These are phyloP conservation scores for Yarrowia osloensis DNA, from an alignment of 805 yeast genomes.

Conservation along the genomic window DNA sequence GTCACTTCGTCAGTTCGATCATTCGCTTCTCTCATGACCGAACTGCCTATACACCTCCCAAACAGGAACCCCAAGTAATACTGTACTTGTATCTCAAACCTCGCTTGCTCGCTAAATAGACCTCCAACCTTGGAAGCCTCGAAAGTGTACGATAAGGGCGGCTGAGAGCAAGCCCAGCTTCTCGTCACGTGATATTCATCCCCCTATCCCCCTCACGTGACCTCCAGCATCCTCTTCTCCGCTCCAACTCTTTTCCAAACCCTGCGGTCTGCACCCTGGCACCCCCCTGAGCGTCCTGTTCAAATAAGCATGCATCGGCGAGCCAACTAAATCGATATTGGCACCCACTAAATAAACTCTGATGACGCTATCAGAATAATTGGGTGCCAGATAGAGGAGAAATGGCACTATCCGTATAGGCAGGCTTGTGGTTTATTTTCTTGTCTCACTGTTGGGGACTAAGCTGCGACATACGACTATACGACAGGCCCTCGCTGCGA, in stretches of 20 bases:
- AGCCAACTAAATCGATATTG: too few species aligned
- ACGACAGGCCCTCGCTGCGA: too few species aligned
- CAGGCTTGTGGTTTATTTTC: background rate
- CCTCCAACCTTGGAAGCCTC: background rate
- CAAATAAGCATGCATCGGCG: background rate
- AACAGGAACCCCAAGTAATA: background rate
- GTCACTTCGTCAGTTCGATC: too few species aligned
- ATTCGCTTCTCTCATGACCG: background rate
- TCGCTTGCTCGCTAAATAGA: background rate
- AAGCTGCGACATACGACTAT: too few species aligned
- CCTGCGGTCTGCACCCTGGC: too few species aligned
- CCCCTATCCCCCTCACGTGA: too few species aligned
- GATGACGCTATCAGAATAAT: constrained; percentile 1
- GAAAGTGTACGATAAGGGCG: background rate
- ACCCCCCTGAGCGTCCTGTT: too few species aligned
- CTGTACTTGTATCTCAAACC: too few species aligned
- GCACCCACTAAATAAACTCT: background rate
- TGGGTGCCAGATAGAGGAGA: background rate
- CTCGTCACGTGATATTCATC: too few species aligned
- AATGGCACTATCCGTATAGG: too few species aligned
- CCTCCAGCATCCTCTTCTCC: too few species aligned
- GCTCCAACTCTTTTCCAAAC: too few species aligned
- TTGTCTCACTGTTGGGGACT: background rate
- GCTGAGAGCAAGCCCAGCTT: background rate
- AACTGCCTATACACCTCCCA: background rate